phyloP scores from a whole-genome alignment of 2,329 filamentous ascomycete species.

The Fusarium acutatum region DNA sequence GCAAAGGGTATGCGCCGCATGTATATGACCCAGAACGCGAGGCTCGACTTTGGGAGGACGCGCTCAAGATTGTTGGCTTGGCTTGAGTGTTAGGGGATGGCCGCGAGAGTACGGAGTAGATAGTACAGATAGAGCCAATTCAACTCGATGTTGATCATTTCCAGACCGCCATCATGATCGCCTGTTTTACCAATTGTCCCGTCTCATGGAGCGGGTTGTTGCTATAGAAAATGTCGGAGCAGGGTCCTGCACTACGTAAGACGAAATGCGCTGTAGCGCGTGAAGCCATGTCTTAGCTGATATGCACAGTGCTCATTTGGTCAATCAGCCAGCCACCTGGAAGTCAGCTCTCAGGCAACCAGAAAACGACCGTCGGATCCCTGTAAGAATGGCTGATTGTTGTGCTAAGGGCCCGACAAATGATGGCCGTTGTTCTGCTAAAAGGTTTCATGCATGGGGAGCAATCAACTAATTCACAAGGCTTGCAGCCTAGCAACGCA shows the following conservation, averaged over 20 bases:
- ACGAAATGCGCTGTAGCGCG: background rate
- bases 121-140: background rate
- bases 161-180: background rate
- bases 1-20: constrained; percentile 6
- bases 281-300: background rate
- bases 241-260: background rate
- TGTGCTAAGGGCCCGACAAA: background rate
- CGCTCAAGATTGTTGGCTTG: constrained; percentile 25
- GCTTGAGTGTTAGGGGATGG: background rate
- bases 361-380: background rate
- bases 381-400: background rate
- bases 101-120: background rate
- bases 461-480: background rate
- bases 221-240: background rate
- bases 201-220: background rate
- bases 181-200: background rate
- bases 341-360: background rate
- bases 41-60: constrained; percentile 27
- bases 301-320: background rate
- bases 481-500: background rate
- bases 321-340: background rate
- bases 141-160: background rate
- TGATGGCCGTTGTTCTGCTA: background rate
- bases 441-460: background rate
- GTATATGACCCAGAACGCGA: constrained; percentile 21